Conservation (phyloP, 768 basidiomycete genomes). For the Podaxis sp. region DNA sequence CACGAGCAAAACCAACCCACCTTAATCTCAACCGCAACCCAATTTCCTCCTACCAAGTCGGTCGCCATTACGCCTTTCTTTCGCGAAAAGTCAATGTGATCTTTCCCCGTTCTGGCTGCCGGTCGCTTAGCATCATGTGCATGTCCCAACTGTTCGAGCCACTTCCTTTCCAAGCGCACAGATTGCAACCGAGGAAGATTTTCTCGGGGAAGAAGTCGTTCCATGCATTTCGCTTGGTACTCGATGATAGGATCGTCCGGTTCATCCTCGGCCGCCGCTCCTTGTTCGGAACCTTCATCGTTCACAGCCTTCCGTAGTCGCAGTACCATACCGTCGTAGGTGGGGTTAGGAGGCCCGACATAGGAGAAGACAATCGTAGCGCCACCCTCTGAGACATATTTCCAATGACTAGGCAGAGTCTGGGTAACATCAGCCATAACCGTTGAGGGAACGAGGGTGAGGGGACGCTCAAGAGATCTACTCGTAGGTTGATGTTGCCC, state of each 20-base stretch:
- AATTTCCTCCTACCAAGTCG: constrained; percentile 65
- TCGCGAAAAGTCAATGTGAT: constrained; percentile 52
- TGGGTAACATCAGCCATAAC: constrained; percentile 26
- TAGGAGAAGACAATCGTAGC: constrained; percentile 89
- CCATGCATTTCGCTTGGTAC: constrained; percentile 65
- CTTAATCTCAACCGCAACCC: constrained; percentile 88
- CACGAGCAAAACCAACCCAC: constrained; percentile 32
- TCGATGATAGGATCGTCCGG: constrained; percentile 35
- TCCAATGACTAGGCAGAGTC: constrained; percentile 57
- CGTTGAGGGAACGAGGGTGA: not conserved
- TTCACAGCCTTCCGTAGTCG: constrained; percentile 62
- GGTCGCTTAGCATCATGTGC: constrained; percentile 52
- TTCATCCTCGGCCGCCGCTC: constrained; percentile 18
- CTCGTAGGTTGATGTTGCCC: no score
- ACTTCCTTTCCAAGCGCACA: constrained; percentile 44
- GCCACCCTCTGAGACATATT: constrained; percentile 89
- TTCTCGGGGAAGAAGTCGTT: constrained; percentile 54
- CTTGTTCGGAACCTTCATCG: not conserved
- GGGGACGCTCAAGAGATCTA: not conserved
- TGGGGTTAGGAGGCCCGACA: constrained; percentile 43
- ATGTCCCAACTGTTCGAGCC: constrained; percentile 54
- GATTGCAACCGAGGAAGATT: constrained; percentile 56
- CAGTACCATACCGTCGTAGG: constrained; percentile 63
- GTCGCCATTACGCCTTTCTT: constrained; percentile 70
- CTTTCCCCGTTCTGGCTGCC: constrained; percentile 44